Evolutionary conservation across 495 filamentous ascomycete genomes (phyloP).

Genomic region (Penicillium arizonense): DNA sequence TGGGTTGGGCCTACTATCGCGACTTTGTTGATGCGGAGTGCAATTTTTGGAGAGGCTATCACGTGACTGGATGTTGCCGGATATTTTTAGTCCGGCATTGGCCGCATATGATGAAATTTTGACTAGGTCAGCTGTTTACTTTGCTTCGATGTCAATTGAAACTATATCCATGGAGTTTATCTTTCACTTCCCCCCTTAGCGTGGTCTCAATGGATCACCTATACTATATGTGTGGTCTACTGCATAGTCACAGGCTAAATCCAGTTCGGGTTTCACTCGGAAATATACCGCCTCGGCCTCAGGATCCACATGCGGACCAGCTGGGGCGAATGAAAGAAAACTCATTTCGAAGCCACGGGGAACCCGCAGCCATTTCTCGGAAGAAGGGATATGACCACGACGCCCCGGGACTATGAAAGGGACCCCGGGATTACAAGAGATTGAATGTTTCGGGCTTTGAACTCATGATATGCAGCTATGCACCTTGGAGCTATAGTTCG

Average conservation of each 20-base stretch:
- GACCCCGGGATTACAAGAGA: background rate
- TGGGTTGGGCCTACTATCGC: background rate
- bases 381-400: background rate
- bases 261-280: background rate
- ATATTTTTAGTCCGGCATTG: background rate
- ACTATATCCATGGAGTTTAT: background rate
- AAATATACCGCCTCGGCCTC: conserved; percentile 5
- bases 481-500: background rate
- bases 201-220: background rate
- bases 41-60: conserved; percentile 14
- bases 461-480: background rate
- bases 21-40: conserved; percentile 6
- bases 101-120: background rate
- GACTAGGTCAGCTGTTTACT: background rate
- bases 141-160: background rate
- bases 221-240: background rate
- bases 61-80: conserved; percentile 7
- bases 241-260: background rate
- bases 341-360: conserved; percentile 26
- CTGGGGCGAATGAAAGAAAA: conserved; percentile 18
- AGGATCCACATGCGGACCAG: conserved; percentile 9
- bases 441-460: background rate
- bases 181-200: background rate
- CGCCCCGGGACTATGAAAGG: background rate
- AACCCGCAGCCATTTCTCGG: conserved; percentile 4